phyloP scores from a whole-genome alignment of 1,284 basidiomycete species.

The Cryptococcus sp. region DNA sequence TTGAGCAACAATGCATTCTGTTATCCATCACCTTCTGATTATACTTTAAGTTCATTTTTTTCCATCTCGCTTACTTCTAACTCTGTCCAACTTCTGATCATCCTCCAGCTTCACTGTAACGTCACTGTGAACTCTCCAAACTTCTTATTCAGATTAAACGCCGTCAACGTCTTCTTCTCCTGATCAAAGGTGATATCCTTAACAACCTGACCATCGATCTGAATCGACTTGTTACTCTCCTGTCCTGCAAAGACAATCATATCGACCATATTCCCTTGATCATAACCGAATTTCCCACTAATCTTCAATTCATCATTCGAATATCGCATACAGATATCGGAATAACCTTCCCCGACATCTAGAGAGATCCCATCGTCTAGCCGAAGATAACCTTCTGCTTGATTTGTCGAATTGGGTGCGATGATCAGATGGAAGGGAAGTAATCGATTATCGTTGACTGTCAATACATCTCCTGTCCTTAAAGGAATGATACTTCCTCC shows the following conservation, averaged over 20 bases:
- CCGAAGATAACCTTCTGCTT: conserved; percentile 57
- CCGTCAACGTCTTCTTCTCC: conserved; percentile 7
- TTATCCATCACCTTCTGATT: too few species aligned
- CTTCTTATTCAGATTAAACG: conserved; percentile 1
- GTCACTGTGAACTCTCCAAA: conserved; percentile 6
- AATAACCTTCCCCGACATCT: conserved; percentile 46
- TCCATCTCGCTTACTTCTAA: too few species aligned
- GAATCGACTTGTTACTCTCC: conserved; percentile 6
- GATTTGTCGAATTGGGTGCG: conserved; percentile 50
- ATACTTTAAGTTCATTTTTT: too few species aligned
- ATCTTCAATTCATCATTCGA: conserved; percentile 50
- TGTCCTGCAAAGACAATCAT: conserved; percentile 19
- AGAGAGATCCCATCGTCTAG: conserved; percentile 63
- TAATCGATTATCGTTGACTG: conserved; percentile 56
- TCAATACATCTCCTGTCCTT: conserved; percentile 56
- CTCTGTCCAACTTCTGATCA: too few species aligned
- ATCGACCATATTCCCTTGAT: conserved; percentile 10
- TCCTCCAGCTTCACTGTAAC: background rate
- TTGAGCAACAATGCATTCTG: too few species aligned
- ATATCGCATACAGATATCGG: conserved; percentile 53
- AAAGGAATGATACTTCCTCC: conserved; percentile 58
- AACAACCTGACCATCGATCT: conserved; percentile 10
- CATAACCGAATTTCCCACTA: conserved; percentile 54
- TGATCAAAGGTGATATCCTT: conserved; percentile 2
- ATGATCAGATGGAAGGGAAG: conserved; percentile 57